Evolutionary conservation across 768 basidiomycete genomes (phyloP).

Genomic region (Pleurotus tuoliensis): DNA sequence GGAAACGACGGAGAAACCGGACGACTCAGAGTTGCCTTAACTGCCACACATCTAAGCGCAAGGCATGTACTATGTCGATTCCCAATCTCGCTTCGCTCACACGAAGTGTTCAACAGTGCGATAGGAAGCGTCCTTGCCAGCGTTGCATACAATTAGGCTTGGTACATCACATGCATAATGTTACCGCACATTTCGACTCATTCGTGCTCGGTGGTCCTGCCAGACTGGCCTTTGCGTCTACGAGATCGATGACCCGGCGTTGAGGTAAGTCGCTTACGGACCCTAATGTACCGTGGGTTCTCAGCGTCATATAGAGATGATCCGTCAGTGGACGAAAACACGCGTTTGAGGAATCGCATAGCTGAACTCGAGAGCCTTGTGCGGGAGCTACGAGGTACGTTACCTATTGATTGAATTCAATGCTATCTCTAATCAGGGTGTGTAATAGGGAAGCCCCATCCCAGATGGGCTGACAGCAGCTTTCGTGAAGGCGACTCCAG

Average conservation of each 20-base stretch:
- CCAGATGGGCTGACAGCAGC: slow-evolving; percentile 78
- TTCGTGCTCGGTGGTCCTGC: slow-evolving; percentile 4
- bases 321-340: slow-evolving; percentile 83
- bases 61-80: slow-evolving; percentile 43
- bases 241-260: slow-evolving; percentile 86
- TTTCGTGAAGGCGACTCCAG: slow-evolving; percentile 78
- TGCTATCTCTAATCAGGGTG: slow-evolving; percentile 9
- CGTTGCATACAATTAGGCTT: slow-evolving; percentile 87
- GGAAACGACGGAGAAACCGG: slow-evolving; percentile 85
- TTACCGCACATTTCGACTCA: slow-evolving; percentile 1
- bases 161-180: slow-evolving; percentile 32
- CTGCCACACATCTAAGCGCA: slow-evolving; percentile 93
- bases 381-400: slow-evolving; percentile 74
- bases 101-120: slow-evolving; percentile 51
- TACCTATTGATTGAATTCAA: not conserved
- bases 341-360: slow-evolving; percentile 80
- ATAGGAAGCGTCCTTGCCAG: slow-evolving; percentile 87
- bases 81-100: not conserved
- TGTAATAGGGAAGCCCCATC: slow-evolving; percentile 73
- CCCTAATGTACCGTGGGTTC: not conserved
- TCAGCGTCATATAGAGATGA: slow-evolving; percentile 55
- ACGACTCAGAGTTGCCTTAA: slow-evolving; percentile 87
- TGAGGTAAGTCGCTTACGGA: slow-evolving; percentile 42
- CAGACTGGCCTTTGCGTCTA: slow-evolving; percentile 94
- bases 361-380: slow-evolving; percentile 92